Evolutionary conservation across 768 basidiomycete genomes (phyloP), one percentile per base, ranked within the genome.

Genomic region (Dioszegia aurantiaca): DNA sequence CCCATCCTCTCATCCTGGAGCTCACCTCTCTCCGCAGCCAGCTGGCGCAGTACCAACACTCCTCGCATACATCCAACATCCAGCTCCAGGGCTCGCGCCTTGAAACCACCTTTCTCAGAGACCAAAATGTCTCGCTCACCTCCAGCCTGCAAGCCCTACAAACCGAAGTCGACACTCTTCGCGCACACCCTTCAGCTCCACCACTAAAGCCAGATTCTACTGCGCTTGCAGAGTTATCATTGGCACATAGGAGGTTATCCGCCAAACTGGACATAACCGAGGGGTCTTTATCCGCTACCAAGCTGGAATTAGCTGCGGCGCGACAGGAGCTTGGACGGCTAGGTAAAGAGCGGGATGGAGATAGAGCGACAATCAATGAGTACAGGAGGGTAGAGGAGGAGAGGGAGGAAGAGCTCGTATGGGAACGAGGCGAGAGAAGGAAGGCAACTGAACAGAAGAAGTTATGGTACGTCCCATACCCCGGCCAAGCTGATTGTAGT

Each of bases 181-280:
- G 73, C 69, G 69, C 39, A 14, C 49, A 62, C 27, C 59, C 66
- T 10, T 46, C 45, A 2, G 63, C 69, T 4, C 67, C 69, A 5
- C 54, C 58, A 0, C 40, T 59, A 1, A 51, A 51, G 27, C 63
- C 70, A 1, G 55, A 68, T 2, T 70, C 68, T 5, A 72, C 66
- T 12, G 68, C 73, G 9, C 64, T 78, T 11, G 57, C 67, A 1
- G 71, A 76, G 51, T 66, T 78, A 2, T 67, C 72, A 0, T 68
- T 78, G 3, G 77, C 77, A 2, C 77, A 78, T 53, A 58, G 77
- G 1, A 64, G 74, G 4, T 61, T 78, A 10, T 73, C 69, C 0
- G 59, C 72, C 17, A 76, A 76, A 52, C 58, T 77, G 1, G 74
- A 74, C 52, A 39, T 71, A 11, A 70, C 73, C 0, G 76, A 76